Evolutionary conservation across 352 stramenopile genomes (phyloP), one percentile per base, ranked within the genome.

Genomic region (Globisporangium echinulatum): DNA sequence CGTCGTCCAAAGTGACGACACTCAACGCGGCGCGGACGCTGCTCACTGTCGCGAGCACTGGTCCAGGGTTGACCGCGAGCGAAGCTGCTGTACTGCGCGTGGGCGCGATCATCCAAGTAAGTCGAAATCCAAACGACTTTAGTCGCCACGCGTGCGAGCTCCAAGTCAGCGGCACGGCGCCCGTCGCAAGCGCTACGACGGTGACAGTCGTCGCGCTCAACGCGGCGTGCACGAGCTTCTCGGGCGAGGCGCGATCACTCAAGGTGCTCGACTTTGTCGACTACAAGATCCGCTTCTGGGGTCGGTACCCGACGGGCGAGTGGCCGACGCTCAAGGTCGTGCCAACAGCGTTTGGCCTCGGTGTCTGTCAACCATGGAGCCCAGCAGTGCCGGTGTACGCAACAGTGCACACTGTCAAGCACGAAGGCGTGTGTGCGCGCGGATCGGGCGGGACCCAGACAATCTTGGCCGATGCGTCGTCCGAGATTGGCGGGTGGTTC

Each of bases 401-500:
- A 11, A 73, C 72, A 36, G 61, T 93, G 14, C 79, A 88, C 53
- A 81, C 79, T 1, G 49, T 91, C 25, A 85, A 82, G 61, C 91
- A 90, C 49, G 71, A 89, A 73, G 84, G 81, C 0, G 13, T 63
- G 6, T 93, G 84, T 56, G 74, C 67, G 1, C 59, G 66, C 37
- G 84, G 79, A 1, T 71, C 71, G 17, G 56, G 55, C 33, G 78
- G 75, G 1, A 79, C 76, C 1, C 84, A 93, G 56, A 90, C 84
- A 8, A 88, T 93, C 61, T 60, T 91, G 7, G 84, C 74, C 0
- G 82, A 91, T 36, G 84, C 74, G 2, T 57, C 64, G 1, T 97
- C 90, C 36, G 82, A 77, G 1, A 81, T 98, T 10, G 83, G 82
- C 13, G 96, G 96, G 0, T 89, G 76, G 25, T 98, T 98, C 57